A percentile compares a stretch with the other conserved stretches of the same genome.
Evolutionary conservation across 306 rosid species (phyloP).

Genomic region (cucumber (Cucumis sativus)): DNA sequence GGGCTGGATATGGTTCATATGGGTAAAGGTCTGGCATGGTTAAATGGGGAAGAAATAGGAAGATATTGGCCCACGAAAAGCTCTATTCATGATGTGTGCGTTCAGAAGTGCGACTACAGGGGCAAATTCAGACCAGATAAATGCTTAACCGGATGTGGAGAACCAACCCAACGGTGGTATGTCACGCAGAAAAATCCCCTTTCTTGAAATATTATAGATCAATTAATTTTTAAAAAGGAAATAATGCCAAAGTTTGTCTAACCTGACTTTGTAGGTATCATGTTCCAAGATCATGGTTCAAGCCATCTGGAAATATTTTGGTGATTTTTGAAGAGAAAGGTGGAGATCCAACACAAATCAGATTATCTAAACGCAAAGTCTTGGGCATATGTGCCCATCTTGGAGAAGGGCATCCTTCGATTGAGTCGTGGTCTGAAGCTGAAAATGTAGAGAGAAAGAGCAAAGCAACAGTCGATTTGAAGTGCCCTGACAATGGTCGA

Average conservation of each 20-base stretch:
- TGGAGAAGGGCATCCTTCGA: constrained; percentile 50
- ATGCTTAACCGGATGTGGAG: constrained; percentile 85
- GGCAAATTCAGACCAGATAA: constrained; percentile 75
- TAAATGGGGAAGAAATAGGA: constrained; percentile 96
- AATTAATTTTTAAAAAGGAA: background rate
- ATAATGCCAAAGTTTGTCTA: background rate
- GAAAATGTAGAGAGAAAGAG: constrained; percentile 16
- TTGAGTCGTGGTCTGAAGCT: constrained; percentile 27
- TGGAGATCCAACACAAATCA: constrained; percentile 62
- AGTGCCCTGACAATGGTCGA: constrained; percentile 35
- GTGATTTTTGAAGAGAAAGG: constrained; percentile 89
- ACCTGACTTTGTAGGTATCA: constrained; percentile 52
- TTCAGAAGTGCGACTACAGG: constrained; percentile 71
- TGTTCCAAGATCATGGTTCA: constrained; percentile 95
- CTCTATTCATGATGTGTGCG: constrained; percentile 45
- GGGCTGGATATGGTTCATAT: constrained; percentile 84
- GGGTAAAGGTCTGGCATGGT: constrained; percentile 99
- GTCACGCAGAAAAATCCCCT: background rate
- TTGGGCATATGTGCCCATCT: constrained; percentile 43
- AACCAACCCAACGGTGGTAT: constrained; percentile 89
- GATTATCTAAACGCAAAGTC: constrained; percentile 38
- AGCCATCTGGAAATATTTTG: constrained; percentile 68
- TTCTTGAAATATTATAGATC: background rate
- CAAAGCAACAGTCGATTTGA: constrained; percentile 28
- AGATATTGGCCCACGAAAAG: constrained; percentile 81